phyloP scores from a whole-genome alignment of 1,284 basidiomycete genomes.

The Puccinia brachypodii region DNA sequence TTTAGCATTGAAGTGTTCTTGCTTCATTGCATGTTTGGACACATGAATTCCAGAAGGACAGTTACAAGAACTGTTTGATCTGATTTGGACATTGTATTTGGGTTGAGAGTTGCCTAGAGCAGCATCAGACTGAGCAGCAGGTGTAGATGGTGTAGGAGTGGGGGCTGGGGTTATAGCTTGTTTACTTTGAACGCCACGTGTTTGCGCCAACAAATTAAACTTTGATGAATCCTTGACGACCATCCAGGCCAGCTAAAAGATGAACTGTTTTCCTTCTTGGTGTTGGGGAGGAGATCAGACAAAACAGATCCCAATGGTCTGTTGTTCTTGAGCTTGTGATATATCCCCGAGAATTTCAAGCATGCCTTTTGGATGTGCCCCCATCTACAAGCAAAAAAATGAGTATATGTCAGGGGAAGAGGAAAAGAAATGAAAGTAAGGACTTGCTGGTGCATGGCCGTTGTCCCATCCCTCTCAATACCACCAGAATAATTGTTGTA shows the following conservation, averaged over 20 bases:
- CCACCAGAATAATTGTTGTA: neutral
- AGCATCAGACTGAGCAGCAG: neutral
- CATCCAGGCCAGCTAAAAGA: neutral
- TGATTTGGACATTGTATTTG: neutral
- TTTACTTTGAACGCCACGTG: neutral
- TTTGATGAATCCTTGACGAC: neutral
- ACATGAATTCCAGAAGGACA: neutral
- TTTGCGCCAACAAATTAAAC: neutral
- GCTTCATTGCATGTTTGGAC: neutral
- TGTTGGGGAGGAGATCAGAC: neutral
- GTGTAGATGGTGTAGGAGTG: neutral
- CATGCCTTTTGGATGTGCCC: neutral
- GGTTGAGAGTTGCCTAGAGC: neutral
- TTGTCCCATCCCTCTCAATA: neutral
- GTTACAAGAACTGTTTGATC: neutral
- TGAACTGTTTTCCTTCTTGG: slow-evolving; percentile 20
- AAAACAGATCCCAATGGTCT: neutral
- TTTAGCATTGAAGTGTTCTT: slow-evolving; percentile 12
- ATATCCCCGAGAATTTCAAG: neutral
- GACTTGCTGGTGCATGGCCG: neutral
- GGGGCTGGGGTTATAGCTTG: neutral
- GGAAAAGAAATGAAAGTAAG: neutral
- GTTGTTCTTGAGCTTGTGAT: neutral
- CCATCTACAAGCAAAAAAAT: neutral
- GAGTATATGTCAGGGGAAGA: neutral